These are phyloP conservation scores for Terana coerulea DNA, from an alignment of 768 basidiomycete genomes.

Conservation along the genomic window DNA sequence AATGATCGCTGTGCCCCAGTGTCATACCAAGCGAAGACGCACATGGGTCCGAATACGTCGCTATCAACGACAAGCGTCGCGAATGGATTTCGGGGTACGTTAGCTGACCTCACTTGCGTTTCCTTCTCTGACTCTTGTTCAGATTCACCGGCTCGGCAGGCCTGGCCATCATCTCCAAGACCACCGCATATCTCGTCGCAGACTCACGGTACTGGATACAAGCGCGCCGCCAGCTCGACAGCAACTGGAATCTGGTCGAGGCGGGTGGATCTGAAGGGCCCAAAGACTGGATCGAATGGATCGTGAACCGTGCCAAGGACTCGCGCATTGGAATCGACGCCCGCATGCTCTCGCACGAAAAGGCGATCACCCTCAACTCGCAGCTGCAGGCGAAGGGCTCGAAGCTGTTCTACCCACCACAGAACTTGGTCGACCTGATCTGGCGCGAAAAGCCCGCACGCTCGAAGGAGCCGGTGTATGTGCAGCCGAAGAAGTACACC, in stretches of 20 bases:
- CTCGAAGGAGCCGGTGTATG: constrained; percentile 58
- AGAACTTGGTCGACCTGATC: constrained; percentile 79
- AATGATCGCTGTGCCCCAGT: constrained; percentile 41
- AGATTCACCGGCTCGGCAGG: constrained; percentile 70
- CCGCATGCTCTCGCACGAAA: constrained; percentile 74
- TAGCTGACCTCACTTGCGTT: background rate
- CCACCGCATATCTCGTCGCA: constrained; percentile 67
- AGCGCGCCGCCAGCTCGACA: constrained; percentile 64
- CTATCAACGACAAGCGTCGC: constrained; percentile 69
- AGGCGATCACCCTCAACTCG: constrained; percentile 55
- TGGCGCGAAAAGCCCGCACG: constrained; percentile 79
- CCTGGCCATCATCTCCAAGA: constrained; percentile 63
- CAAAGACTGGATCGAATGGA: constrained; percentile 78
- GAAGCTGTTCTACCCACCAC: constrained; percentile 74
- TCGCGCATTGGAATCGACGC: constrained; percentile 77
- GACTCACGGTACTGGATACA: constrained; percentile 86
- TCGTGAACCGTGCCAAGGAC: constrained; percentile 31
- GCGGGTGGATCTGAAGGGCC: constrained; percentile 51
- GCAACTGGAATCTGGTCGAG: constrained; percentile 67
- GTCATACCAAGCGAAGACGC: constrained; percentile 78
- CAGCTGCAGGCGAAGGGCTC: constrained; percentile 51
- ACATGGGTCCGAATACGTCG: constrained; percentile 81
- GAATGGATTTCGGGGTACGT: constrained; percentile 75
- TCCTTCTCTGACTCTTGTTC: background rate
- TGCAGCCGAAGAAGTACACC: constrained; percentile 70